Base-by-base conservation (phyloP, 2,329 filamentous ascomycete genomes). In the Diplodia corticola region DNA sequence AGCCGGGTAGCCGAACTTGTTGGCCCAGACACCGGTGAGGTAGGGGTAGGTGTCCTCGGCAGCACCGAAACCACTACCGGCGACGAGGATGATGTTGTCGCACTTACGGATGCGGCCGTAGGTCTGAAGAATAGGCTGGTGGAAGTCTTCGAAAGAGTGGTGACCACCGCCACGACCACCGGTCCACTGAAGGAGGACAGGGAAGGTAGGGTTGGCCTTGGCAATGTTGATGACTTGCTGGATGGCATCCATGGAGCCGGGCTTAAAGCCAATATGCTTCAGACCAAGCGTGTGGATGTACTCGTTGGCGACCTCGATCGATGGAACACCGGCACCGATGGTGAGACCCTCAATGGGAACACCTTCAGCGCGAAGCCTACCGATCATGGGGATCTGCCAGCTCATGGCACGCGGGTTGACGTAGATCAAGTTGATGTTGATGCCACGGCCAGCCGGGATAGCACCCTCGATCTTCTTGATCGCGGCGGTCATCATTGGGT, bases 241-340 rank as follows among this genome's bases (percentile, higher is more conserved):
- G 49, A 83, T 82, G 1, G 79, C 77, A 46, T 79, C 77, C 1
- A 76, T 73, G 1, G 81, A 82, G 44, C 80, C 81, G 20, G 81
- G 81, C 71, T 83, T 83, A 74, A 83, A 82, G 13, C 76, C 74
- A 65, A 83, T 82, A 70, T 82, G 80, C 72, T 80, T 79, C 63
- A 83, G 76, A 12, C 81, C 81, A 9, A 83, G 71, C 3, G 93
- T 98, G 79, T 77, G 71, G 59, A 83, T 82, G 70, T 82, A 83
- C 66, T 81, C 81, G 51, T 79, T 80, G 64, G 79, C 81, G 22
- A 82, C 77, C 24, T 82, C 80, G 33, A 80, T 78, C 6, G 81
- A 82, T 7, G 81, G 81, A 1, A 83, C 79, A 68, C 81, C 81
- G 40, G 80, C 81, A 69, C 81, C 81, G 54, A 83, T 80, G 40